Percentiles rank a stretch among this genome's conserved stretches.
These are phyloP conservation scores for Solanum pinnatisectum DNA, from an alignment of 257 asterid species.

Conservation along the genomic window DNA sequence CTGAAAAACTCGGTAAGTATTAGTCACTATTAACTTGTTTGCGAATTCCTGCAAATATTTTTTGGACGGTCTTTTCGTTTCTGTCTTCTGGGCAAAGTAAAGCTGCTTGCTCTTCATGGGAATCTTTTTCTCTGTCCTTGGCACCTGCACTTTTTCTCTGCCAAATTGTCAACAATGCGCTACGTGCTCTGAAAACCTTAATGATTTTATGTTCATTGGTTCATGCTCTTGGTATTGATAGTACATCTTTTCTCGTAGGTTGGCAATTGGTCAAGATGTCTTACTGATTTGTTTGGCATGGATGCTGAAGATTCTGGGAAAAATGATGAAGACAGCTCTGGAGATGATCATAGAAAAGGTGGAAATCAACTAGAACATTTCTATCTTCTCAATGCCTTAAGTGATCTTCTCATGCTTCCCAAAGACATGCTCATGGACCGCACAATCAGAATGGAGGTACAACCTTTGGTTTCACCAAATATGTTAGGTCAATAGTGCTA, in stretches of 20 bases:
- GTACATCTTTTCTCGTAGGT: constrained; percentile 30
- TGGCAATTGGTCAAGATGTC: constrained; percentile 88
- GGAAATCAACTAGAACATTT: constrained; percentile 46
- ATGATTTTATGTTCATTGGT: neutral
- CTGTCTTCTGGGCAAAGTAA: neutral
- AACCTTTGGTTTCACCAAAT: neutral
- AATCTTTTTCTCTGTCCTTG: neutral
- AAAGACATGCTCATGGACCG: constrained; percentile 91
- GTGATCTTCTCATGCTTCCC: constrained; percentile 98
- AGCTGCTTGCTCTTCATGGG: neutral
- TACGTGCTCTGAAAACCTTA: neutral
- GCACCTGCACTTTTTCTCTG: neutral
- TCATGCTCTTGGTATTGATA: neutral
- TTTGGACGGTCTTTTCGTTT: neutral
- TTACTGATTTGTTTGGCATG: constrained; percentile 48
- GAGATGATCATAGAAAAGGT: constrained; percentile 18
- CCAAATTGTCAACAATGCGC: neutral
- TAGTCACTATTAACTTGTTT: neutral
- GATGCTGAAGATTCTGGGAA: constrained; percentile 22
- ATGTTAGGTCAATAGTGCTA: neutral
- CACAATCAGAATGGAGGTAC: constrained; percentile 77
- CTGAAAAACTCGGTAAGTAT: constrained; percentile 76
- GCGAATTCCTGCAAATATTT: neutral
- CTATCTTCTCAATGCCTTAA: constrained; percentile 65
- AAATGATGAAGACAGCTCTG: constrained; percentile 13